Conservation (phyloP, 2,329 filamentous ascomycete species). For the Stagonosporopsis chrysanthemi region DNA sequence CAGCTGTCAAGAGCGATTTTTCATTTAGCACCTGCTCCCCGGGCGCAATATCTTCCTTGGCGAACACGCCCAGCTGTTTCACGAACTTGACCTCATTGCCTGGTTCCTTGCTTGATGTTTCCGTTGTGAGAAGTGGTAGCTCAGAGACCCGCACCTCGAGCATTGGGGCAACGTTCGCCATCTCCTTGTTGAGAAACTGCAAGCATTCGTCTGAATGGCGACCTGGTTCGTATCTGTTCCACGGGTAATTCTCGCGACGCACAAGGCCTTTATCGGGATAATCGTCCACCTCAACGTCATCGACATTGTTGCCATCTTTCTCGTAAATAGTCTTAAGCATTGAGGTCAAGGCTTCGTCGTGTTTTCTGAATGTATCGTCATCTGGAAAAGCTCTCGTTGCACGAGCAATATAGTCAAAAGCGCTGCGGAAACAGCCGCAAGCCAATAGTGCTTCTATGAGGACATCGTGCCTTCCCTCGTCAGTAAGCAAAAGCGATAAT, state of each 20-base stretch:
- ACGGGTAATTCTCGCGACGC: conserved; percentile 69
- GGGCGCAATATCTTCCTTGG: conserved; percentile 77
- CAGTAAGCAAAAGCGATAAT: conserved; percentile 7
- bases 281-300: conserved; percentile 59
- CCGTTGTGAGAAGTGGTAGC: conserved; percentile 69
- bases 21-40: conserved; percentile 82
- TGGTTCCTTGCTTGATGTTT: conserved; percentile 45
- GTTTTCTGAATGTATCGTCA: conserved; percentile 64
- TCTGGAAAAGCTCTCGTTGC: conserved; percentile 64
- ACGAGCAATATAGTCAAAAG: conserved; percentile 69
- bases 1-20: conserved; percentile 85
- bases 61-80: conserved; percentile 88
- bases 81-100: conserved; percentile 64
- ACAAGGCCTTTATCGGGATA: conserved; percentile 75
- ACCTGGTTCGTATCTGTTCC: conserved; percentile 68
- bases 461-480: conserved; percentile 37
- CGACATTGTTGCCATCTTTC: conserved; percentile 31
- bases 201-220: conserved; percentile 64
- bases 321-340: conserved; percentile 36
- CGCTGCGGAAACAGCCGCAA: conserved; percentile 72
- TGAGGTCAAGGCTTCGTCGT: conserved; percentile 59
- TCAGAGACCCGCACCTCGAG: conserved; percentile 79
- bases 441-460: conserved; percentile 63
- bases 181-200: conserved; percentile 72
- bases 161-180: conserved; percentile 76